phyloP scores from a whole-genome alignment of 208 protist genomes.

The Balamuthia mandrillaris region DNA sequence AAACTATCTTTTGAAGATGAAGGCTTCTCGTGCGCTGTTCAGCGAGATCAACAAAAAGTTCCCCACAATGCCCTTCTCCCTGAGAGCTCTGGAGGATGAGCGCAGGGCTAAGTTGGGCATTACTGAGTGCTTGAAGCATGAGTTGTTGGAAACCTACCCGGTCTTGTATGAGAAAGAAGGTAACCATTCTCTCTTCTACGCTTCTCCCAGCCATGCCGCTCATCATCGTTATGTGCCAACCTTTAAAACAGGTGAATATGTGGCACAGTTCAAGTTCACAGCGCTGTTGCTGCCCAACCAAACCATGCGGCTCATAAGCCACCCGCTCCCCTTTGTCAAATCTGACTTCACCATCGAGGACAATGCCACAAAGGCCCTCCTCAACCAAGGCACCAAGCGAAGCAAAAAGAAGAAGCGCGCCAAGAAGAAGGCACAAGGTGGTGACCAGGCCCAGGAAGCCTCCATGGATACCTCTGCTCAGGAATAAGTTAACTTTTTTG shows the following conservation, averaged over 20 bases:
- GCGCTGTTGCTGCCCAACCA: conserved; percentile 54
- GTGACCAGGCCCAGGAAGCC: too few relatives aligned
- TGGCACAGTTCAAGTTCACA: conserved; percentile 77
- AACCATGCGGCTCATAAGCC: conserved; percentile 38
- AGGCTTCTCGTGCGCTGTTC: conserved; percentile 89
- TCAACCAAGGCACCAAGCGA: conserved; percentile 9
- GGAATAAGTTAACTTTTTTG: too few relatives aligned
- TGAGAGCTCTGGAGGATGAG: conserved; percentile 80
- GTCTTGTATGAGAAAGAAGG: conserved; percentile 90
- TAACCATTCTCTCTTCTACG: neutral
- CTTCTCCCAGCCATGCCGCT: neutral
- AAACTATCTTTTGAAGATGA: conserved; percentile 94
- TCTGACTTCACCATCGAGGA: conserved; percentile 48
- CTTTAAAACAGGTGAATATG: neutral
- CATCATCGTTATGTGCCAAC: neutral
- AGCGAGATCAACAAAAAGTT: conserved; percentile 90
- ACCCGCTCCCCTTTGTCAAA: conserved; percentile 42
- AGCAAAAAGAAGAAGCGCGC: neutral
- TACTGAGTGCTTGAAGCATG: conserved; percentile 91
- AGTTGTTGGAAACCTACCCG: conserved; percentile 92
- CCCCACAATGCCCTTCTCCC: conserved; percentile 91
- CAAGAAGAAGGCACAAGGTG: conserved; percentile 55
- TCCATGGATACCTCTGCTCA: too few relatives aligned
- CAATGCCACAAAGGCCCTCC: conserved; percentile 19
- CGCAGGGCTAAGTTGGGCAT: conserved; percentile 90